phyloP scores from a whole-genome alignment of 176 grass and related monocot genomes.

The Zizania latifolia region DNA sequence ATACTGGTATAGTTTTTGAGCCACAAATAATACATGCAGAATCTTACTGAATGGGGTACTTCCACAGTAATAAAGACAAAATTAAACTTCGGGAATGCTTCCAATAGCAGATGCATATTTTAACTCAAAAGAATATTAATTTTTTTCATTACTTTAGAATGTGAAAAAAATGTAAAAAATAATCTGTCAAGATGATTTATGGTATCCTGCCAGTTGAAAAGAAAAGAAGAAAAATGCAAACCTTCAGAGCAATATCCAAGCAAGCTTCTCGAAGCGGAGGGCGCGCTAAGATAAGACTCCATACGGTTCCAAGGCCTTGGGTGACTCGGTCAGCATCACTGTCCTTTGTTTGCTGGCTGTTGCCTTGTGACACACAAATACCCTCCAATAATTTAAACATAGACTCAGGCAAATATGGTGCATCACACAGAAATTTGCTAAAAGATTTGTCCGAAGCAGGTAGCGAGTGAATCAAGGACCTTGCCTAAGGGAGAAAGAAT shows the following conservation, averaged over 20 bases:
- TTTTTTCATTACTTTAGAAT: neutral
- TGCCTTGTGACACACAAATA: constrained; percentile 67
- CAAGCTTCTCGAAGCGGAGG: constrained; percentile 67
- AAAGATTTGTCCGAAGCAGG: constrained; percentile 95
- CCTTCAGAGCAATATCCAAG: constrained; percentile 96
- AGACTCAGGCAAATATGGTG: constrained; percentile 70
- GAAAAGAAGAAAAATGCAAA: constrained; percentile 35
- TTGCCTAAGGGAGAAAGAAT: constrained; percentile 51
- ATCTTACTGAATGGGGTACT: constrained; percentile 9
- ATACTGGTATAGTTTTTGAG: neutral
- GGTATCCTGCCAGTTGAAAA: constrained; percentile 20
- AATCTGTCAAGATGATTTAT: neutral
- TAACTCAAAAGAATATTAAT: neutral
- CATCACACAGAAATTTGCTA: constrained; percentile 75
- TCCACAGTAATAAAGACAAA: constrained; percentile 2
- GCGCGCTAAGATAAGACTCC: constrained; percentile 87
- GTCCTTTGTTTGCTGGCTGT: constrained; percentile 50
- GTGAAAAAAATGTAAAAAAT: constrained; percentile 11
- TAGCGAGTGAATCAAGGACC: constrained; percentile 68
- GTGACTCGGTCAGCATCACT: constrained; percentile 73
- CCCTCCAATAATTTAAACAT: constrained; percentile 71
- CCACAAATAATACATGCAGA: constrained; percentile 1
- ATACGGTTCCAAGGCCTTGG: constrained; percentile 81
- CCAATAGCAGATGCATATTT: neutral
- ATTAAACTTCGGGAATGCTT: too few species aligned